phyloP scores from a whole-genome alignment of 441 rosid genomes.

The Adansonia gregorii region DNA sequence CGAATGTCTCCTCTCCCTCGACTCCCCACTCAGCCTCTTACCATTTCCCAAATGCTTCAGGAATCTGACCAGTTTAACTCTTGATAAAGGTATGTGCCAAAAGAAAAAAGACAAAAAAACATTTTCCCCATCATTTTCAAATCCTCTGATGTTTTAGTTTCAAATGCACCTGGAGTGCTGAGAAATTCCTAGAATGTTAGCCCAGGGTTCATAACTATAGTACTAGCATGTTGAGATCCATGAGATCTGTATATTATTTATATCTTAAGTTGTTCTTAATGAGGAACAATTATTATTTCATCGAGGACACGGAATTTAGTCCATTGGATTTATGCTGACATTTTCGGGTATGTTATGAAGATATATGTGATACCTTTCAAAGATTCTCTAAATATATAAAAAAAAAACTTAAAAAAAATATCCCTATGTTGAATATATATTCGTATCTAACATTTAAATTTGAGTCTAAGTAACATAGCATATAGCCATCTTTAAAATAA shows the following conservation, averaged over 20 bases:
- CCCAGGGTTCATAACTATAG: slow-evolving; percentile 11
- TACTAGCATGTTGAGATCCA: slow-evolving; percentile 26
- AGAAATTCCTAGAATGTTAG: background rate
- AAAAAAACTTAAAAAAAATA: no score
- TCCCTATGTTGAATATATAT: no score
- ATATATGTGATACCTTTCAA: no score
- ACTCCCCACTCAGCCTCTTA: slow-evolving; percentile 41
- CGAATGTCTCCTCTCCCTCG: slow-evolving; percentile 47
- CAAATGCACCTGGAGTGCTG: slow-evolving; percentile 1
- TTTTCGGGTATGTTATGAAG: no score
- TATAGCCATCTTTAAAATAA: no score
- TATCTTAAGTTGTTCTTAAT: background rate
- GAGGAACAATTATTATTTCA: background rate
- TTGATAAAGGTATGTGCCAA: background rate
- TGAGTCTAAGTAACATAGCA: no score
- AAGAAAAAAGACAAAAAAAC: background rate
- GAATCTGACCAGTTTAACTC: slow-evolving; percentile 54
- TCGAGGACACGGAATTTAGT: no score
- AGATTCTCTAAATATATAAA: no score
- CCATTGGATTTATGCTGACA: no score
- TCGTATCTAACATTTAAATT: no score
- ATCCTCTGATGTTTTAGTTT: slow-evolving; percentile 4
- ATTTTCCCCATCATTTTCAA: slow-evolving; percentile 1
- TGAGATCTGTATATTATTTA: slow-evolving; percentile 15
- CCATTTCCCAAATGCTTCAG: slow-evolving; percentile 65